Base-by-base conservation (phyloP, 192 early-diverging fungal species). In the Coemansia sp. region DNA sequence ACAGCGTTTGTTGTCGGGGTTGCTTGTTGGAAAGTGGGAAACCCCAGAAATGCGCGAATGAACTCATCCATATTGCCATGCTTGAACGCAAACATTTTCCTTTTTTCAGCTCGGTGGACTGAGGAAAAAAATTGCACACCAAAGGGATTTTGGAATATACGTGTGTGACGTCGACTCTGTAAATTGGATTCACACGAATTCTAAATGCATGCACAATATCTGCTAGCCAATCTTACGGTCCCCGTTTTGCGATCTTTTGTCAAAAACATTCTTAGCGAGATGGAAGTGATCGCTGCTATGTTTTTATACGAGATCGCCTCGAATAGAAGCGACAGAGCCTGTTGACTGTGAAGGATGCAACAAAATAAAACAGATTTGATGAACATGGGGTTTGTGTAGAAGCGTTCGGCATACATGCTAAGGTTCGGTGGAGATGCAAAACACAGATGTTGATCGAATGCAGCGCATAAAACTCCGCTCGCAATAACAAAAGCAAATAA, bases 101-200 rank as follows among this genome's bases (percentile, higher is more conserved):
- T 0, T 45, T 45, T 45, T 16, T 3, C 5, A 3, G 12, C 4
- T 16, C 42, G 17, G 12, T 16, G 42, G 17, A 16, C 14, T 1
- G 42, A 16, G 17, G 17, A 45, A 5, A 45, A 45, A 45, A 12
- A 4, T 12, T 8, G 42, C 1, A 45, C 42, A 45, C 5, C 12
- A 45, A 8, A 16, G 42, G 42, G 11, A 31, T 8, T 55, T 31
- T 31, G 28, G 31, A 30, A 55, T 55, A 55, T 55, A 55, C 29
- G 31, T 30, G 25, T 25, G 30, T 55, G 52, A 55, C 52, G 52
- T 55, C 11, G 52, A 31, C 52, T 31, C 52, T 55, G 28, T 55
- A 55, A 30, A 55, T 55, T 25, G 28, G 30, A 55, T 55, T 31
- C 5, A 4, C 28, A 25, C 52, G 8, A 25, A 16, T 16, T 55